Conservation (phyloP, 371 early-diverging fungal species). For the Mucor racemosus region DNA sequence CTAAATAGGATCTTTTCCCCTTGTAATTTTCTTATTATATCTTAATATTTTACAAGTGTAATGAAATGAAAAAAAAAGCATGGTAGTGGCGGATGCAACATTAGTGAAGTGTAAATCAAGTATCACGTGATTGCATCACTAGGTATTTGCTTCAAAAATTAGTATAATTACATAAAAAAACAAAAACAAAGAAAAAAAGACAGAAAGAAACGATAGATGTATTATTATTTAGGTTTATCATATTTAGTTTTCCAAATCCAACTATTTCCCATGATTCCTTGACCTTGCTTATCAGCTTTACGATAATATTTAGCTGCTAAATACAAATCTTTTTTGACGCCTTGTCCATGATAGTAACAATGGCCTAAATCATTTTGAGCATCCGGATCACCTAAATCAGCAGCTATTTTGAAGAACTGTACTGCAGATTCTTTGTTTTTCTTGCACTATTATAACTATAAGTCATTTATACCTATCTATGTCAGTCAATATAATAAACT, state of each 20-base stretch:
- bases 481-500: slow-evolving; percentile 1
- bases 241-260: slow-evolving; percentile 72
- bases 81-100: background rate
- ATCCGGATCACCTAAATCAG: slow-evolving; percentile 84
- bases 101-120: background rate
- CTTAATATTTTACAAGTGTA: slow-evolving; percentile 1
- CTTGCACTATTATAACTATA: slow-evolving; percentile 25
- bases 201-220: too few relatives aligned
- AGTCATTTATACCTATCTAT: too few relatives aligned
- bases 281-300: slow-evolving; percentile 81
- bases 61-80: background rate
- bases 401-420: slow-evolving; percentile 90
- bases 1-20: background rate
- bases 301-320: slow-evolving; percentile 87
- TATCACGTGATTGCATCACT: background rate
- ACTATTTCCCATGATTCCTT: slow-evolving; percentile 82
- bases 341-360: slow-evolving; percentile 78
- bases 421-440: slow-evolving; percentile 84
- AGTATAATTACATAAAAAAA: background rate
- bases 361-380: slow-evolving; percentile 83
- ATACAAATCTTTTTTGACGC: slow-evolving; percentile 79
- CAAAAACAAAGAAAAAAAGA: background rate
- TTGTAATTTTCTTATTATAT: background rate
- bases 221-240: slow-evolving; percentile 30
- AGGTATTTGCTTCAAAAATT: too few relatives aligned